Evolutionary conservation across 176 grass and related monocot genomes (phyloP).

Genomic region (Poa annua): DNA sequence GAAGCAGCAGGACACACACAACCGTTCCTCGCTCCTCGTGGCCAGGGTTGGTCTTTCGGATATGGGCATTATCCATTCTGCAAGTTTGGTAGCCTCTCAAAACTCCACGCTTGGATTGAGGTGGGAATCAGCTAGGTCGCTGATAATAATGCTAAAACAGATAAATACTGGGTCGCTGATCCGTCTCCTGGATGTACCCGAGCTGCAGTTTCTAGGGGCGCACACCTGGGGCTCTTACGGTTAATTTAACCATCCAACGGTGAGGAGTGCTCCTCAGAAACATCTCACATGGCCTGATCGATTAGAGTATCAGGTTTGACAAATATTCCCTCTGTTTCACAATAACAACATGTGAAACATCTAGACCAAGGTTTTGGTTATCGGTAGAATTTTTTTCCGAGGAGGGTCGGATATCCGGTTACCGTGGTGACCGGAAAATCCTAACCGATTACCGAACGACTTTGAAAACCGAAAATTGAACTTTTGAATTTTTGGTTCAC

Average conservation of each 20-base stretch:
- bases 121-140: not conserved
- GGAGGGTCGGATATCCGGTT: too few species aligned
- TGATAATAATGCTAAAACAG: too few species aligned
- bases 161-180: not conserved
- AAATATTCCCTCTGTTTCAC: not conserved
- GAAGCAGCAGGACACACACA: not conserved
- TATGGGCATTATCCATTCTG: conserved; percentile 70
- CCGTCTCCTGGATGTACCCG: not conserved
- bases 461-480: too few species aligned
- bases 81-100: conserved; percentile 55
- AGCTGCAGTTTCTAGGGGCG: not conserved
- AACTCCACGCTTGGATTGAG: not conserved
- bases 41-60: conserved; percentile 62
- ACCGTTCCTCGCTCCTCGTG: conserved; percentile 23
- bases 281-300: too few species aligned
- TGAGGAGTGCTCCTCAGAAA: not conserved
- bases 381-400: too few species aligned
- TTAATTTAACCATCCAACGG: not conserved
- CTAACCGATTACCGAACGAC: too few species aligned
- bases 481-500: too few species aligned
- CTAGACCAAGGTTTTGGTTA: too few species aligned
- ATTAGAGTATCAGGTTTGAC: not conserved
- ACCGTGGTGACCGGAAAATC: too few species aligned
- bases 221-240: not conserved
- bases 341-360: too few species aligned